These are phyloP conservation scores for Neoscytalidium dimidiatum DNA, from an alignment of 2,329 filamentous ascomycete species.

Conservation along the genomic window DNA sequence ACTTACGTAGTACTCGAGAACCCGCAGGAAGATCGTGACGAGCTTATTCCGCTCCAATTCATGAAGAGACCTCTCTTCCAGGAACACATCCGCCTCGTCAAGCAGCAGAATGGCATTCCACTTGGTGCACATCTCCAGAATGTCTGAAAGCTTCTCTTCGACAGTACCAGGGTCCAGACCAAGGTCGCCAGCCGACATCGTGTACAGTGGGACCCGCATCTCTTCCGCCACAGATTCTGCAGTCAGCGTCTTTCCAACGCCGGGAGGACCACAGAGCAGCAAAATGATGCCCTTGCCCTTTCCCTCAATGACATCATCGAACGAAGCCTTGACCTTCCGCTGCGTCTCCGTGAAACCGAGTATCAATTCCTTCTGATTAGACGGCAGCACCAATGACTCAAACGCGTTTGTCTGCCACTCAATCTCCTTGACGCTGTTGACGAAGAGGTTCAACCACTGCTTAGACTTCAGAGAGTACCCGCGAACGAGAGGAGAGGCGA, in stretches of 20 bases:
- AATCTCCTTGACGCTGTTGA: conserved; percentile 42
- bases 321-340: conserved; percentile 40
- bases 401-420: conserved; percentile 50
- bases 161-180: conserved; percentile 47
- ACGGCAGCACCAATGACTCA: conserved; percentile 50
- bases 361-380: conserved; percentile 50
- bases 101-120: conserved; percentile 56
- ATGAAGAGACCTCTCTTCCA: conserved; percentile 25
- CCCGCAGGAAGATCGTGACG: conserved; percentile 37
- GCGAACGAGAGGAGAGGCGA: conserved; percentile 30
- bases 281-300: conserved; percentile 56
- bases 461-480: conserved; percentile 33
- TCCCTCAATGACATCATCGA: conserved; percentile 55
- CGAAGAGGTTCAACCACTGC: conserved; percentile 32
- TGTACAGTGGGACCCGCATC: conserved; percentile 50
- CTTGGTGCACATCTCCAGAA: conserved; percentile 51
- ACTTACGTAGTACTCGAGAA: conserved; percentile 41
- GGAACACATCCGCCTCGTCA: conserved; percentile 50
- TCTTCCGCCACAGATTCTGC: conserved; percentile 43
- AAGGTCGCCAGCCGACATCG: conserved; percentile 52
- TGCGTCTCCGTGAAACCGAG: conserved; percentile 50
- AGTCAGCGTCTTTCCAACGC: conserved; percentile 53
- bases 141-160: conserved; percentile 47
- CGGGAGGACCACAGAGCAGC: conserved; percentile 51
- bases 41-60: conserved; percentile 29